Evolutionary conservation across 179 eudicot species (phyloP).

Genomic region (Camellia oleifera): DNA sequence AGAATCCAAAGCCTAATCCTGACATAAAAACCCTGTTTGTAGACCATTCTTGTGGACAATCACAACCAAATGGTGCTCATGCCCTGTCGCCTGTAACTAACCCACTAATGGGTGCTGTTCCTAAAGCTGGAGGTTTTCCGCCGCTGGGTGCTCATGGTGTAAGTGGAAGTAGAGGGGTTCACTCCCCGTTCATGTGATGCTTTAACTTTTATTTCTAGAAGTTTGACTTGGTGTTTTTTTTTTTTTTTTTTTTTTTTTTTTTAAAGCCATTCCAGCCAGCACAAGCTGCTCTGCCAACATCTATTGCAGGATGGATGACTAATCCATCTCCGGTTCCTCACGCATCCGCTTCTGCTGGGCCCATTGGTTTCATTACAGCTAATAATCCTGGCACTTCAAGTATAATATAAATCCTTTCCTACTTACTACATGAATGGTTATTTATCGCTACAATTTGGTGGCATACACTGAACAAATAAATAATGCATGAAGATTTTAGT

Average conservation of each 20-base stretch:
- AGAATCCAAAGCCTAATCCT: slow-evolving; percentile 55
- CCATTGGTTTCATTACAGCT: slow-evolving; percentile 59
- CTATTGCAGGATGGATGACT: slow-evolving; percentile 75
- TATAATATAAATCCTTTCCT: background rate
- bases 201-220: background rate
- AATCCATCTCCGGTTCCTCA: slow-evolving; percentile 68
- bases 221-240: slow-evolving; percentile 19
- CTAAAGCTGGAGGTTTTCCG: slow-evolving; percentile 64
- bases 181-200: background rate
- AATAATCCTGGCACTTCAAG: slow-evolving; percentile 49
- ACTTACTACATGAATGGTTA: background rate
- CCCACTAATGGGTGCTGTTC: slow-evolving; percentile 59
- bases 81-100: slow-evolving; percentile 75
- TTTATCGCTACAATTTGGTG: background rate
- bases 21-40: slow-evolving; percentile 68
- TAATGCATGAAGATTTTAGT: background rate
- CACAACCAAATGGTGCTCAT: slow-evolving; percentile 71
- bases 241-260: background rate
- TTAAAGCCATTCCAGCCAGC: slow-evolving; percentile 64
- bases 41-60: slow-evolving; percentile 62
- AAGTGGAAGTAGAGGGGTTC: slow-evolving; percentile 25
- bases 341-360: slow-evolving; percentile 63
- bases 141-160: slow-evolving; percentile 72
- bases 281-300: slow-evolving; percentile 50
- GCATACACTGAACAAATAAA: slow-evolving; percentile 2